phyloP scores from a whole-genome alignment of 2,329 filamentous ascomycete genomes.

The Trichoderma brevicompactum region DNA sequence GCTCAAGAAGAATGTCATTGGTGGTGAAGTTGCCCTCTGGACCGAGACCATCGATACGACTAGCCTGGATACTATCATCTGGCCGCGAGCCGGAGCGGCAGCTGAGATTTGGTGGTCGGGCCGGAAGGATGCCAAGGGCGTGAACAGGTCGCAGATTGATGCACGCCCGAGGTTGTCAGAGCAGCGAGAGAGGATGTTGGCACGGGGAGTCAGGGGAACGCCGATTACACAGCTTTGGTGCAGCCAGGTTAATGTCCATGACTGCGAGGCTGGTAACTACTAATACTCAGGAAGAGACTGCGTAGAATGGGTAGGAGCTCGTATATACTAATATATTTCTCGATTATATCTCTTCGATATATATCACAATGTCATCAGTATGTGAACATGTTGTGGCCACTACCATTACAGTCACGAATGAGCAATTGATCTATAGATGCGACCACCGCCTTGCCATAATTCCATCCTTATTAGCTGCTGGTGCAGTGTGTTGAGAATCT shows the following conservation, averaged over 20 bases:
- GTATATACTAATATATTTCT: neutral
- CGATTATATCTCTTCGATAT: no score
- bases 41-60: slow-evolving; percentile 74
- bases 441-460: no score
- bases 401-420: no score
- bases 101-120: slow-evolving; percentile 84
- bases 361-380: no score
- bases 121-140: slow-evolving; percentile 64
- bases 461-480: no score
- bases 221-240: slow-evolving; percentile 51
- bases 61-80: slow-evolving; percentile 75
- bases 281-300: neutral
- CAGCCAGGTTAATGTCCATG: slow-evolving; percentile 22
- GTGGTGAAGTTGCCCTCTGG: slow-evolving; percentile 84
- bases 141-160: slow-evolving; percentile 72
- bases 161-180: slow-evolving; percentile 72
- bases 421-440: no score
- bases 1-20: slow-evolving; percentile 70
- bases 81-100: slow-evolving; percentile 75
- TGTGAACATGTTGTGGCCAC: no score
- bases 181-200: slow-evolving; percentile 76
- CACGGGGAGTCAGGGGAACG: slow-evolving; percentile 64
- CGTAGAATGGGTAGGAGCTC: neutral
- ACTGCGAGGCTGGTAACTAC: slow-evolving; percentile 21
- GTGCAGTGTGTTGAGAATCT: no score